phyloP scores from a whole-genome alignment of 2,329 filamentous ascomycete genomes.

The Mariannaea elegans region DNA sequence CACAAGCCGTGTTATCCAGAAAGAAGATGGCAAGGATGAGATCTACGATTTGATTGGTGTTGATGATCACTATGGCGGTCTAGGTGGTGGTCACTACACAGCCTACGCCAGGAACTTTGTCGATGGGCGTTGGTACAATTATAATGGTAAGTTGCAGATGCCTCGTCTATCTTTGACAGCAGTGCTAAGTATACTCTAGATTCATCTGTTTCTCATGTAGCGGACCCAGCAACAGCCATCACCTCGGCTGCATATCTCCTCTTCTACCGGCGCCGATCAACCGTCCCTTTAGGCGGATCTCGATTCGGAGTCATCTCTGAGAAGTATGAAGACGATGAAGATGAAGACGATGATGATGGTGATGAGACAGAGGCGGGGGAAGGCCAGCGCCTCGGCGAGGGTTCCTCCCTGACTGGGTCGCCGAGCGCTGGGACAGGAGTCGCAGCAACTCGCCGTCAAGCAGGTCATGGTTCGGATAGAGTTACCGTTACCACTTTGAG shows the following conservation, averaged over 20 bases:
- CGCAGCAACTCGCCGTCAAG: slow-evolving; percentile 76
- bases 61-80: slow-evolving; percentile 92
- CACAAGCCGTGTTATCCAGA: slow-evolving; percentile 78
- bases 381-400: slow-evolving; percentile 83
- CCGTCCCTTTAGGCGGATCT: slow-evolving; percentile 79
- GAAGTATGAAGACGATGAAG: slow-evolving; percentile 62
- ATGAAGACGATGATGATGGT: slow-evolving; percentile 50
- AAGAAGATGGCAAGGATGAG: slow-evolving; percentile 81
- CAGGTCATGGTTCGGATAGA: slow-evolving; percentile 63
- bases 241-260: slow-evolving; percentile 87
- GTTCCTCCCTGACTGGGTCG: slow-evolving; percentile 89
- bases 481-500: slow-evolving; percentile 42
- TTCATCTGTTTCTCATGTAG: slow-evolving; percentile 72
- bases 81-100: slow-evolving; percentile 96
- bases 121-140: slow-evolving; percentile 92
- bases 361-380: slow-evolving; percentile 72
- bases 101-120: slow-evolving; percentile 93
- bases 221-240: slow-evolving; percentile 70
- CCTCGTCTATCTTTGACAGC: not conserved
- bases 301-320: slow-evolving; percentile 76
- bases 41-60: slow-evolving; percentile 95
- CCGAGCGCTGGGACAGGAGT: slow-evolving; percentile 85
- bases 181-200: slow-evolving; percentile 66
- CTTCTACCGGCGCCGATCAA: slow-evolving; percentile 91
- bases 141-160: slow-evolving; percentile 79